phyloP scores from a whole-genome alignment of 2,329 filamentous ascomycete species.

The Phyllachora maydis region DNA sequence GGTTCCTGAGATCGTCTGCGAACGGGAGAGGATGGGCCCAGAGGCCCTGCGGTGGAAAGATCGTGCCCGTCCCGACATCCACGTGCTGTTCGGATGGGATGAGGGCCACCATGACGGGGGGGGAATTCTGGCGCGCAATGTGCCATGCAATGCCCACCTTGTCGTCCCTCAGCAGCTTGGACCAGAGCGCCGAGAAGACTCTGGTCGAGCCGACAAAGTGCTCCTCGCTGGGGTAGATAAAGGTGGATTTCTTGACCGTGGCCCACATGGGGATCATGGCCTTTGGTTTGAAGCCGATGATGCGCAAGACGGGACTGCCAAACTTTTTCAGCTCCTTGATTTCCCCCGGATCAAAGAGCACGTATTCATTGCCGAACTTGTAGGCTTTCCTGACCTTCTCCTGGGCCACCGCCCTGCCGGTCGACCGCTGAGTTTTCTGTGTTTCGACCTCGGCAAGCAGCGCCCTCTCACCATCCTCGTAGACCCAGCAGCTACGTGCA shows the following conservation, averaged over 20 bases:
- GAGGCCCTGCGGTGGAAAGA: slow-evolving; percentile 60
- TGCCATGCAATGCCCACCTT: slow-evolving; percentile 85
- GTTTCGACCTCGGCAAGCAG: slow-evolving; percentile 63
- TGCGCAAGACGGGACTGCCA: slow-evolving; percentile 61
- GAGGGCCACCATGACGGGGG: slow-evolving; percentile 62
- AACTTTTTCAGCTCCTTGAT: slow-evolving; percentile 60
- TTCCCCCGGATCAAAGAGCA: slow-evolving; percentile 73
- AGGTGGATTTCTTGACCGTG: slow-evolving; percentile 66
- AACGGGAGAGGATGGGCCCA: slow-evolving; percentile 82
- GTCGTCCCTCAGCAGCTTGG: slow-evolving; percentile 59
- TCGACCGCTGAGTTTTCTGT: slow-evolving; percentile 54
- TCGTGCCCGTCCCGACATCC: slow-evolving; percentile 43
- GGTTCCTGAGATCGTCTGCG: slow-evolving; percentile 69
- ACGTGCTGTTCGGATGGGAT: slow-evolving; percentile 50
- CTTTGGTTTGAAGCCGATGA: slow-evolving; percentile 84
- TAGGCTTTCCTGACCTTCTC: slow-evolving; percentile 76
- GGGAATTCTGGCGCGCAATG: slow-evolving; percentile 60
- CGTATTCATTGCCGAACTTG: slow-evolving; percentile 82
- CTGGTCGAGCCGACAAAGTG: slow-evolving; percentile 79
- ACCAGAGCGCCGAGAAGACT: slow-evolving; percentile 78
- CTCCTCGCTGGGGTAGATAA: slow-evolving; percentile 86
- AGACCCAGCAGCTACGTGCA: slow-evolving; percentile 70
- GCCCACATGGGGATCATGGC: slow-evolving; percentile 63
- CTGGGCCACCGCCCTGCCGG: slow-evolving; percentile 62
- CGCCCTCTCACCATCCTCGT: slow-evolving; percentile 65